A percentile compares a stretch with the other conserved stretches of the same genome.
These are phyloP conservation scores for Fusarium humuli DNA, from an alignment of 2,329 filamentous ascomycete species.

Conservation along the genomic window DNA sequence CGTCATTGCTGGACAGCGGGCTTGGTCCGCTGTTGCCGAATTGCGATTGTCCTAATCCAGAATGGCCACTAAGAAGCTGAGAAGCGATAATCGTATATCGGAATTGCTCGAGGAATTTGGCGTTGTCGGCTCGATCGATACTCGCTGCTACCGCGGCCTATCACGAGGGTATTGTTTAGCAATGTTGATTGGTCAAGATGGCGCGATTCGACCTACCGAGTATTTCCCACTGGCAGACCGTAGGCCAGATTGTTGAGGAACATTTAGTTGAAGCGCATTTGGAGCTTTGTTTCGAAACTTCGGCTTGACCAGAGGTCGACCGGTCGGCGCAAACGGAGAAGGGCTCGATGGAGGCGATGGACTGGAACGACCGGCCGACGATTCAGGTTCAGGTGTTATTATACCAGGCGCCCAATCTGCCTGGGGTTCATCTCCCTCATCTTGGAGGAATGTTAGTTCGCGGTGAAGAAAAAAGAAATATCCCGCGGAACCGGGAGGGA, in stretches of 20 bases:
- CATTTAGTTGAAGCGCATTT: constrained; percentile 57
- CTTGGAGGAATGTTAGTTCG: constrained; percentile 43
- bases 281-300: constrained; percentile 64
- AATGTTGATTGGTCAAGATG: neutral
- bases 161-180: constrained; percentile 20
- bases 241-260: constrained; percentile 53
- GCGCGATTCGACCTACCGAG: constrained; percentile 57
- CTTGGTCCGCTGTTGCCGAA: constrained; percentile 35
- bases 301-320: constrained; percentile 64
- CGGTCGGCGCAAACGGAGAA: constrained; percentile 66
- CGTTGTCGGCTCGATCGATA: constrained; percentile 81
- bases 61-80: constrained; percentile 81
- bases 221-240: constrained; percentile 62
- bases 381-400: constrained; percentile 50
- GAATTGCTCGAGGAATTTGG: constrained; percentile 90
- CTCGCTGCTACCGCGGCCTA: constrained; percentile 77
- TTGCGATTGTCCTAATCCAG: constrained; percentile 57
- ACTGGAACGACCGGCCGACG: constrained; percentile 52
- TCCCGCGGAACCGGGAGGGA: neutral
- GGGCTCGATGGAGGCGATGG: constrained; percentile 62
- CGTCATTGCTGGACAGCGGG: constrained; percentile 34
- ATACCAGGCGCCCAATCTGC: constrained; percentile 60
- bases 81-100: constrained; percentile 94
- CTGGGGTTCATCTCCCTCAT: constrained; percentile 62
- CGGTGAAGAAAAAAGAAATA: neutral